Evolutionary conservation across 495 filamentous ascomycete genomes (phyloP).

Genomic region (Aspergillus sclerotiicarbonarius): DNA sequence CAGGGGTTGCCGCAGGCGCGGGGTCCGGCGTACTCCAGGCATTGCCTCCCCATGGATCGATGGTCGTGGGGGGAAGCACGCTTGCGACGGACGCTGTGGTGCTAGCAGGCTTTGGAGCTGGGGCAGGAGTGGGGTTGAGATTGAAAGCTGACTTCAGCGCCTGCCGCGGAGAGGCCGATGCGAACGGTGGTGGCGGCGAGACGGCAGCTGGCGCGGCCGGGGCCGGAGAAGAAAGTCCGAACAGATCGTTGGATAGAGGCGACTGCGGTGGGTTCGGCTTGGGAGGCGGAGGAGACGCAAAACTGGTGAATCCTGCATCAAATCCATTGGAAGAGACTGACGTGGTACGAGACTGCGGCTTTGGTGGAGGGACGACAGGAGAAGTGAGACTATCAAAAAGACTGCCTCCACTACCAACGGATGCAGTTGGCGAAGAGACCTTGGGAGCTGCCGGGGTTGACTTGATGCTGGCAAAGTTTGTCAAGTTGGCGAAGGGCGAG

Average conservation of each 20-base stretch:
- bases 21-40: slow-evolving; percentile 52
- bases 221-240: slow-evolving; percentile 69
- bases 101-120: slow-evolving; percentile 37
- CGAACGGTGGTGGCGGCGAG: slow-evolving; percentile 34
- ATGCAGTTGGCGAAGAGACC: slow-evolving; percentile 49
- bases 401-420: slow-evolving; percentile 59
- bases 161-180: slow-evolving; percentile 40
- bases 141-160: slow-evolving; percentile 72
- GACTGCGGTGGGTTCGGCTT: slow-evolving; percentile 45
- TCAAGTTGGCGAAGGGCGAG: slow-evolving; percentile 72
- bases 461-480: slow-evolving; percentile 56
- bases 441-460: slow-evolving; percentile 53
- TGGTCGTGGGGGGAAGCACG: slow-evolving; percentile 31
- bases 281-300: slow-evolving; percentile 41
- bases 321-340: slow-evolving; percentile 51
- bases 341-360: slow-evolving; percentile 42
- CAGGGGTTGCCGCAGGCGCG: slow-evolving; percentile 25
- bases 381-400: slow-evolving; percentile 78
- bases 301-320: slow-evolving; percentile 50
- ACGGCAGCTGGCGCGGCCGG: slow-evolving; percentile 39
- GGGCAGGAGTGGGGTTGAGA: slow-evolving; percentile 53
- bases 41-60: slow-evolving; percentile 51
- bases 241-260: slow-evolving; percentile 63
- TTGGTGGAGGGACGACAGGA: slow-evolving; percentile 45
- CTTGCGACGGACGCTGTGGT: slow-evolving; percentile 32